Conservation (phyloP, 345 rosid genomes). For the Acer yangbiense region DNA sequence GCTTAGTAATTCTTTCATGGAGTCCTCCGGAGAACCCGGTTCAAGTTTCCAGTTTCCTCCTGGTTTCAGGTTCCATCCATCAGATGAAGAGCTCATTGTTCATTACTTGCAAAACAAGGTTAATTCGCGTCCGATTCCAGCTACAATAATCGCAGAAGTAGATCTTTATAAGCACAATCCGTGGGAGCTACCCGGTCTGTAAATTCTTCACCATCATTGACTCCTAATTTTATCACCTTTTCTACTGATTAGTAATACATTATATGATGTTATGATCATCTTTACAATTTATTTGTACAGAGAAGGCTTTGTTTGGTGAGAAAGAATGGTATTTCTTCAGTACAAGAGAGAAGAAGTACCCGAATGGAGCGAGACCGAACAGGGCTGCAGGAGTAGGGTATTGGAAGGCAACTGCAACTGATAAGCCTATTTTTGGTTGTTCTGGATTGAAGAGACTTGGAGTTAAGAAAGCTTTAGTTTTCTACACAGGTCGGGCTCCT, state of each 20-base stretch:
- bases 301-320: conserved; percentile 70
- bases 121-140: conserved; percentile 44
- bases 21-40: conserved; percentile 4
- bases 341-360: conserved; percentile 50
- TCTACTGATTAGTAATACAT: background rate
- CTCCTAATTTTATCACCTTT: background rate
- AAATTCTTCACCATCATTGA: background rate
- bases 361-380: conserved; percentile 43
- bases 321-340: conserved; percentile 74
- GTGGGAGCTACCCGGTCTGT: conserved; percentile 57
- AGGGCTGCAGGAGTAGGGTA: conserved; percentile 48
- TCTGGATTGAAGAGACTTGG: conserved; percentile 44
- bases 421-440: conserved; percentile 40
- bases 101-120: conserved; percentile 54
- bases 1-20: conserved; percentile 22
- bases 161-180: conserved; percentile 55
- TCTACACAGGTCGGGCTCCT: conserved; percentile 45
- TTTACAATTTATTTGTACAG: conserved; percentile 32
- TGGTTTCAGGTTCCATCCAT: conserved; percentile 61
- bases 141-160: conserved; percentile 48
- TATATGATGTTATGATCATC: background rate
- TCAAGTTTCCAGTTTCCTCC: conserved; percentile 45
- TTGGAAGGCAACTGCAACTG: conserved; percentile 53
- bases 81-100: conserved; percentile 54
- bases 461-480: conserved; percentile 55